These are phyloP conservation scores for Xylariaceae sp. DNA, from an alignment of 2,329 filamentous ascomycete genomes.

Conservation along the genomic window DNA sequence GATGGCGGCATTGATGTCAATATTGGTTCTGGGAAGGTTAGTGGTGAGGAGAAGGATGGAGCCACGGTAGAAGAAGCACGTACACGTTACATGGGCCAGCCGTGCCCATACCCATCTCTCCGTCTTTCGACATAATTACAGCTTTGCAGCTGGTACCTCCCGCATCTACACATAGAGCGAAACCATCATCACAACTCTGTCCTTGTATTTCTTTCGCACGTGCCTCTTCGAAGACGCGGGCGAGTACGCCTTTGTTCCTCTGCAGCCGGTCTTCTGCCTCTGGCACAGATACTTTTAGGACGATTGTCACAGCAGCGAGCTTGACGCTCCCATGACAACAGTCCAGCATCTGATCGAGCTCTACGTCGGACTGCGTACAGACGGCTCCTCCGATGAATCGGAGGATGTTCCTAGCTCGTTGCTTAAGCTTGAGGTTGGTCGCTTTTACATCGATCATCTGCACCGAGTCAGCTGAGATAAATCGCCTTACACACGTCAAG, in stretches of 20 bases:
- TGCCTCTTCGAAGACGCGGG: slow-evolving; percentile 14
- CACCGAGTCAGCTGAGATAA: background rate
- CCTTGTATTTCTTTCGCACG: background rate
- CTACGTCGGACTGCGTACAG: slow-evolving; percentile 13
- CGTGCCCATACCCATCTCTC: slow-evolving; percentile 14
- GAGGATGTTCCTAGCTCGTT: slow-evolving; percentile 20
- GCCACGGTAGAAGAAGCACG: background rate
- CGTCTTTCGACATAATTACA: slow-evolving; percentile 19
- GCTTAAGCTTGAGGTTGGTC: slow-evolving; percentile 22
- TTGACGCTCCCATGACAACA: slow-evolving; percentile 18
- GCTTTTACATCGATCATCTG: slow-evolving; percentile 25
- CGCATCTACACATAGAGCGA: slow-evolving; percentile 21
- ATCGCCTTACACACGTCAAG: background rate
- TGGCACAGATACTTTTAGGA: slow-evolving; percentile 5
- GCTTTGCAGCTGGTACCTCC: slow-evolving; percentile 23
- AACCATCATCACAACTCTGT: background rate
- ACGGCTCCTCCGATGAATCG: slow-evolving; percentile 8
- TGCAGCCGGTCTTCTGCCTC: slow-evolving; percentile 16
- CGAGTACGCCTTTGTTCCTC: slow-evolving; percentile 13
- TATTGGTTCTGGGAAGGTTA: slow-evolving; percentile 15
- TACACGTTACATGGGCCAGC: slow-evolving; percentile 22
- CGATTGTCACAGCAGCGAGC: slow-evolving; percentile 14
- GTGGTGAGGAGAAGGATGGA: background rate
- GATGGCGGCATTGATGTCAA: slow-evolving; percentile 4
- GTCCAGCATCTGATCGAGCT: slow-evolving; percentile 13